Percentiles rank a stretch among this genome's conserved stretches.
phyloP scores from a whole-genome alignment of 768 basidiomycete genomes.

The Suillus subluteus region DNA sequence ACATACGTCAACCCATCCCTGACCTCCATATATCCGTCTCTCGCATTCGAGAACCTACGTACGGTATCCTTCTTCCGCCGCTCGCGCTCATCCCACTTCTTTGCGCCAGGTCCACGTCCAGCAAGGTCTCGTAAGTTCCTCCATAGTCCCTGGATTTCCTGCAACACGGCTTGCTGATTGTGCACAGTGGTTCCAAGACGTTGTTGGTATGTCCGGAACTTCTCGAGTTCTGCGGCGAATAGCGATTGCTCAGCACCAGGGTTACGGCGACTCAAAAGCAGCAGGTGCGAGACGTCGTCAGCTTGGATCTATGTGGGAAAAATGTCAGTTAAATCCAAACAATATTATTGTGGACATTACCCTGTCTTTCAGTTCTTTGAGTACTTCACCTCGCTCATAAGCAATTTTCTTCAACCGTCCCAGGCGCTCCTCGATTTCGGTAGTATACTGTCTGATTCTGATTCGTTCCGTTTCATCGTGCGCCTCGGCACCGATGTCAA shows the following conservation, averaged over 20 bases:
- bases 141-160: slow-evolving; percentile 79
- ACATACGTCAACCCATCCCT: slow-evolving; percentile 82
- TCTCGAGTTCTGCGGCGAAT: slow-evolving; percentile 93
- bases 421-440: slow-evolving; percentile 78
- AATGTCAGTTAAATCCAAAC: slow-evolving; percentile 2
- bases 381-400: slow-evolving; percentile 80
- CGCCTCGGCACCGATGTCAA: slow-evolving; percentile 65
- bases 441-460: slow-evolving; percentile 67
- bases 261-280: slow-evolving; percentile 89
- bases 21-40: slow-evolving; percentile 87
- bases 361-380: slow-evolving; percentile 97
- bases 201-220: slow-evolving; percentile 91
- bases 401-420: slow-evolving; percentile 81
- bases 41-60: slow-evolving; percentile 70
- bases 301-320: slow-evolving; percentile 70
- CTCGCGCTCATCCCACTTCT: slow-evolving; percentile 83
- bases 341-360: slow-evolving; percentile 41
- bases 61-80: slow-evolving; percentile 77
- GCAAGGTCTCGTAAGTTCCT: slow-evolving; percentile 72
- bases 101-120: slow-evolving; percentile 75
- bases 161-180: slow-evolving; percentile 71
- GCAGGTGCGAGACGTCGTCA: slow-evolving; percentile 95
- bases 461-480: slow-evolving; percentile 69
- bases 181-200: slow-evolving; percentile 78
- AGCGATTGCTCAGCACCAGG: slow-evolving; percentile 81